Evolutionary conservation across 495 filamentous ascomycete species (phyloP), one percentile per base, ranked within the genome.

Genomic region (Podospora didyma): DNA sequence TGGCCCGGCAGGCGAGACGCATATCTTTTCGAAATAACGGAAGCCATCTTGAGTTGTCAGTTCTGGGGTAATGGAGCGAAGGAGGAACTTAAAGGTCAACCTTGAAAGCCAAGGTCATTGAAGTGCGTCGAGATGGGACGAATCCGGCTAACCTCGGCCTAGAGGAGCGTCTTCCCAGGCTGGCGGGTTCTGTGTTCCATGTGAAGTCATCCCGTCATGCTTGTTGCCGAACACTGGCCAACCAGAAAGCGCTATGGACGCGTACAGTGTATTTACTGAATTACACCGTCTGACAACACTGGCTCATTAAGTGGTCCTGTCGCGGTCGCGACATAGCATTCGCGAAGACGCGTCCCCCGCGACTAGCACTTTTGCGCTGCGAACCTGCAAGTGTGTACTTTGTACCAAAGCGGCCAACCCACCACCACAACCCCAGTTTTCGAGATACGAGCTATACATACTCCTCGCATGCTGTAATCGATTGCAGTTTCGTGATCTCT

Each of bases 71-170:
- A 50, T 22, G 35, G 42, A 39, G 48, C n/a, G n/a, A n/a, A n/a
- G n/a, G n/a, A n/a, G n/a, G n/a, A n/a, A n/a, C n/a, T n/a, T n/a
- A n/a, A n/a, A 17, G 48, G 50, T 10, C 54, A 48, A 52, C 35
- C 48, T 50, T 39, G 21, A 52, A 28, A 2, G n/a, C 47, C 56
- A 47, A 39, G 37, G n/a, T n/a, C n/a, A n/a, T 31, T 16, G 1
- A 52, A 26, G 34, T 37, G n/a, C n/a, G n/a, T 37, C 34, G 34
- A 37, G 34, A 48, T 4, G 24, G 23, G 23, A 39, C 17, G 16
- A 12, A 46, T 37, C 51, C 68, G 69, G 69, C 46, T 71, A 75
- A 73, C 75, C 75, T 78, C 75, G 75, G 75, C 52, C 53, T 26
- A 7, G 11, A n/a, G n/a, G n/a, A n/a, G n/a, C n/a, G n/a, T n/a